These are phyloP conservation scores for Sanghuangporus weigelae DNA, from an alignment of 1,284 basidiomycete genomes.

Conservation along the genomic window DNA sequence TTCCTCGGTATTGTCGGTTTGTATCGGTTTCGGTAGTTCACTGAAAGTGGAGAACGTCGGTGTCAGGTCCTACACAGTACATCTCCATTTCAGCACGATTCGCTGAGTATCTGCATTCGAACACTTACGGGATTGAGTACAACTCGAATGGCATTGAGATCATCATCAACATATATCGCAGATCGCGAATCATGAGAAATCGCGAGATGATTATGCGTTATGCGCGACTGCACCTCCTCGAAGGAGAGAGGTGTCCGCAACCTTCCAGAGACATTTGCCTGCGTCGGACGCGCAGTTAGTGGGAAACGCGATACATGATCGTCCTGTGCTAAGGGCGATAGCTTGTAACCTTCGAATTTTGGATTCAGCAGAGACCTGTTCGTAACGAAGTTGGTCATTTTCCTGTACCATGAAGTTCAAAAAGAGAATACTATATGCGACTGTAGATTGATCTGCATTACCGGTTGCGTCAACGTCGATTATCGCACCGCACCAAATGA, in stretches of 20 bases:
- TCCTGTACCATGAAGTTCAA: background rate
- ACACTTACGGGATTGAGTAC: slow-evolving; percentile 50
- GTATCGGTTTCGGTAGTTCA: slow-evolving; percentile 51
- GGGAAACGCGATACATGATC: slow-evolving; percentile 45
- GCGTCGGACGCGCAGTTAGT: slow-evolving; percentile 49
- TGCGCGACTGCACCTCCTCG: slow-evolving; percentile 78
- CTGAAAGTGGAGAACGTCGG: slow-evolving; percentile 57
- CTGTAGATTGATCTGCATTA: background rate
- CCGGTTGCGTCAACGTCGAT: background rate
- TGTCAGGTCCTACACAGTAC: slow-evolving; percentile 38
- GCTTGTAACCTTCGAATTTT: slow-evolving; percentile 81
- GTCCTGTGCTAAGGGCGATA: slow-evolving; percentile 55
- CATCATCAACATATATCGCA: slow-evolving; percentile 68
- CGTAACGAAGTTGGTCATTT: slow-evolving; percentile 29
- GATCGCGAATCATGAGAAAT: slow-evolving; percentile 41
- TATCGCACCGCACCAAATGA: background rate
- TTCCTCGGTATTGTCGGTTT: slow-evolving; percentile 30
- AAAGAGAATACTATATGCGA: background rate
- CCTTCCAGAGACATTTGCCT: slow-evolving; percentile 54
- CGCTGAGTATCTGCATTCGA: background rate
- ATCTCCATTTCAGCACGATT: slow-evolving; percentile 20
- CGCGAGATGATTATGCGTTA: slow-evolving; percentile 79
- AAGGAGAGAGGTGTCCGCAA: slow-evolving; percentile 53
- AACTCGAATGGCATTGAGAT: slow-evolving; percentile 60
- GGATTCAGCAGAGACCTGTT: slow-evolving; percentile 60